Evolutionary conservation across 257 asterid species (phyloP).

Genomic region (Nicotiana paniculata): DNA sequence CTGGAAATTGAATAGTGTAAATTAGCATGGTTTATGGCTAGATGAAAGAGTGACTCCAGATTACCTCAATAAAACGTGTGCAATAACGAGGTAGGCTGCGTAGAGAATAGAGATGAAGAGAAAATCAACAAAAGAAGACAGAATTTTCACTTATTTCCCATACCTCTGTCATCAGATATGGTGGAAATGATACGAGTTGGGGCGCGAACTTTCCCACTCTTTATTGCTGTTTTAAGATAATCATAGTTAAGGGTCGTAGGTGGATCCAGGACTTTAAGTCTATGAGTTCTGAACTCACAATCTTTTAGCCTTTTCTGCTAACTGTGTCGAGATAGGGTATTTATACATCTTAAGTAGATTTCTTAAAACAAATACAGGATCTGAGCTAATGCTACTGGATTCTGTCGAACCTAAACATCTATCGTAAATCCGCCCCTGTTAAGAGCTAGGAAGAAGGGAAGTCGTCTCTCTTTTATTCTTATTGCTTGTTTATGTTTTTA

Average conservation of each 20-base stretch:
- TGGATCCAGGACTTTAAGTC: slow-evolving; percentile 35
- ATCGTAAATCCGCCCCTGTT: no score
- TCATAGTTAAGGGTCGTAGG: no score
- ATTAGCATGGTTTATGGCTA: not conserved
- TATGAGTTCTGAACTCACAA: no score
- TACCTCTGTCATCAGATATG: slow-evolving; percentile 97
- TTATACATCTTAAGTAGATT: no score
- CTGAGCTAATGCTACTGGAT: no score
- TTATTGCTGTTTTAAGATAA: slow-evolving; percentile 65
- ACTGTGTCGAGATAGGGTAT: no score
- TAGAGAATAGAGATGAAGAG: slow-evolving; percentile 37
- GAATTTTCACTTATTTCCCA: slow-evolving; percentile 46
- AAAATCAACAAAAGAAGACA: not conserved
- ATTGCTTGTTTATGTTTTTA: no score
- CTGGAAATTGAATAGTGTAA: not conserved
- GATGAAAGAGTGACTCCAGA: not conserved
- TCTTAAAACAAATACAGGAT: no score
- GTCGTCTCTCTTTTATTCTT: no score
- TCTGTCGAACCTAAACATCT: no score
- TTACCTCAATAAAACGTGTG: slow-evolving; percentile 93
- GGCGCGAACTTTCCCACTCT: slow-evolving; percentile 98
- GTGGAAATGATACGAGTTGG: slow-evolving; percentile 98
- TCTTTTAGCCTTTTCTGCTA: no score
- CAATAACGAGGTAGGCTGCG: slow-evolving; percentile 98
- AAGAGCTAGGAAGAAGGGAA: no score